phyloP scores from a whole-genome alignment of 2,329 filamentous ascomycete species.

The Ophiosphaerella korrae region DNA sequence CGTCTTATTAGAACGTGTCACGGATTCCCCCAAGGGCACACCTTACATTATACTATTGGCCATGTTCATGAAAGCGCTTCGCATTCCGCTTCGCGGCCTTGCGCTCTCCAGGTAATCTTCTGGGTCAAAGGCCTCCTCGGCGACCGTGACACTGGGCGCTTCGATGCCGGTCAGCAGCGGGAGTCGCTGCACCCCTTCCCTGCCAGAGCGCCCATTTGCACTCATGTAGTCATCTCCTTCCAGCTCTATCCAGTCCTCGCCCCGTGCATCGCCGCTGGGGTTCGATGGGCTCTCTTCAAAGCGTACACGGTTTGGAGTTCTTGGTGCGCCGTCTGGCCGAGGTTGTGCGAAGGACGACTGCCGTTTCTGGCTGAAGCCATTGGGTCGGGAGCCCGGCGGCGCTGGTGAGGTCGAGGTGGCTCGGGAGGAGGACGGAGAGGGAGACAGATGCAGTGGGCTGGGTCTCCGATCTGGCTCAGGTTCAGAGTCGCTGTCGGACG shows the following conservation, averaged over 20 bases:
- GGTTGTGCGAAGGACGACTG: constrained; percentile 55
- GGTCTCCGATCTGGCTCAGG: constrained; percentile 20
- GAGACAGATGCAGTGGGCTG: constrained; percentile 29
- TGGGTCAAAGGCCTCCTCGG: constrained; percentile 59
- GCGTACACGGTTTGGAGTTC: constrained; percentile 74
- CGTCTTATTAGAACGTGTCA: constrained; percentile 16
- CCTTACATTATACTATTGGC: constrained; percentile 89
- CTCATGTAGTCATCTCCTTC: constrained; percentile 67
- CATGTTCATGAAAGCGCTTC: constrained; percentile 99
- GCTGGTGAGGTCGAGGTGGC: constrained; percentile 37
- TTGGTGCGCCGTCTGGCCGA: constrained; percentile 57
- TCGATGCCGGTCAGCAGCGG: constrained; percentile 84
- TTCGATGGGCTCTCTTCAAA: constrained; percentile 61
- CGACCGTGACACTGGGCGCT: constrained; percentile 77
- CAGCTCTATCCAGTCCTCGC: constrained; percentile 54
- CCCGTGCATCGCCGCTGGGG: constrained; percentile 39
- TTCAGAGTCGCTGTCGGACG: constrained; percentile 37
- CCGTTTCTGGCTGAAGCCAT: constrained; percentile 35
- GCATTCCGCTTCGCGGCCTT: constrained; percentile 82
- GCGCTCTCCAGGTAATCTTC: constrained; percentile 65
- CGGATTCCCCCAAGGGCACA: accelerated
- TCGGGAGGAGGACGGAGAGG: constrained; percentile 35
- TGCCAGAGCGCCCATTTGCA: constrained; percentile 43
- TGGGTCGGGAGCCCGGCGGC: constrained; percentile 28
- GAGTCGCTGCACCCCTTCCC: constrained; percentile 57